These are phyloP conservation scores for Thermothielavioides terrestris DNA, from an alignment of 495 filamentous ascomycete species.

Conservation along the genomic window DNA sequence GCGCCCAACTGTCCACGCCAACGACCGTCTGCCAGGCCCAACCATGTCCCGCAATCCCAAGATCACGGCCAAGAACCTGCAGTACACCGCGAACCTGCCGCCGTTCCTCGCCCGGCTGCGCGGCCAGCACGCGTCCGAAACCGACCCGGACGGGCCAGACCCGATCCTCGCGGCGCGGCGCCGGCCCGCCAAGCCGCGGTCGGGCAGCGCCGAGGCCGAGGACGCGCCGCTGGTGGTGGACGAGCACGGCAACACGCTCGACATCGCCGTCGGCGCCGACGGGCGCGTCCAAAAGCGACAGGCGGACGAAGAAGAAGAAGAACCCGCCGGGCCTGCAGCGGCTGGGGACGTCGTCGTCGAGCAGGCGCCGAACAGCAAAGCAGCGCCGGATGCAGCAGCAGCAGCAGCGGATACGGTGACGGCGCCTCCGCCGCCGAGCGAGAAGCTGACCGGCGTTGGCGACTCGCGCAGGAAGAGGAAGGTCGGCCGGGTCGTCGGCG, in stretches of 20 bases:
- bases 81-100: constrained; percentile 41
- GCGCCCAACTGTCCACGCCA: not conserved
- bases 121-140: constrained; percentile 25
- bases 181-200: constrained; percentile 30
- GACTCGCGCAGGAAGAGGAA: constrained; percentile 39
- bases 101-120: constrained; percentile 47
- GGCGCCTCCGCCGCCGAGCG: not conserved
- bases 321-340: not conserved
- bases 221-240: constrained; percentile 41
- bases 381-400: not conserved
- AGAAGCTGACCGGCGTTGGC: constrained; percentile 23
- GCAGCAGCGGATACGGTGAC: not conserved
- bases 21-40: not conserved
- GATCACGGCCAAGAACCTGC: constrained; percentile 47
- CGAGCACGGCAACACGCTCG: constrained; percentile 37
- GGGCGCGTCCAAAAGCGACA: constrained; percentile 24
- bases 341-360: not conserved
- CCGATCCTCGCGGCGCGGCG: constrained; percentile 36
- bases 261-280: constrained; percentile 29
- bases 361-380: not conserved
- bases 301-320: not conserved
- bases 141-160: constrained; percentile 28
- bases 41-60: constrained; percentile 26
- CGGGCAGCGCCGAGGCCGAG: constrained; percentile 41
- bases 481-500: constrained; percentile 39